phyloP scores from a whole-genome alignment of 2,329 filamentous ascomycete species.

The Aspergillus persii region DNA sequence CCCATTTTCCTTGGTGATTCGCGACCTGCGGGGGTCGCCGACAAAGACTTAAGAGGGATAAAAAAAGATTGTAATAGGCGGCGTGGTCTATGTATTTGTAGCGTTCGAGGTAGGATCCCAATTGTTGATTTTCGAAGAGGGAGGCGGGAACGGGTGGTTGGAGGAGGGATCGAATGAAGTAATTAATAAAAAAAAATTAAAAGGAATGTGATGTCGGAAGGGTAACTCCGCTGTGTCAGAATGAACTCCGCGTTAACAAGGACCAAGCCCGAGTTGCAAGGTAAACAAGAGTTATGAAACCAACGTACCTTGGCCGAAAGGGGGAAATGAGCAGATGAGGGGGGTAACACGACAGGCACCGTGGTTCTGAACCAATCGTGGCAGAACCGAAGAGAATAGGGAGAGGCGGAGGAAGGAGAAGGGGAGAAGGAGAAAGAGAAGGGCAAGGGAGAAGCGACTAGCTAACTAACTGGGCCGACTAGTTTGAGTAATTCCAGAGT shows the following conservation, averaged over 20 bases:
- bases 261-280: conserved; percentile 7
- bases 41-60: background rate
- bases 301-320: conserved; percentile 14
- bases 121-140: background rate
- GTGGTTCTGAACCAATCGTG: background rate
- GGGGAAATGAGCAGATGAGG: conserved; percentile 1
- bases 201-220: conserved; percentile 6
- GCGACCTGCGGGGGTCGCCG: conserved; percentile 13
- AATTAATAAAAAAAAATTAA: conserved; percentile 3
- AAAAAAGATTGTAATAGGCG: background rate
- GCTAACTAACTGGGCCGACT: background rate
- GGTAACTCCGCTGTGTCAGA: background rate
- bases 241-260: conserved; percentile 10
- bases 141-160: background rate
- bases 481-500: conserved; percentile 14
- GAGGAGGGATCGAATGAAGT: background rate
- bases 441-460: background rate
- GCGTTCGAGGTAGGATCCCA: background rate
- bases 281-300: conserved; percentile 9
- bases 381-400: background rate
- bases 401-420: conserved; percentile 1
- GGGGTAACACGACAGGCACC: background rate
- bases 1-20: conserved; percentile 65
- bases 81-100: background rate
- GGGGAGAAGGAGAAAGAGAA: background rate